Conservation (phyloP, 75 land plant genomes). For the Pinus tabuliformis region DNA sequence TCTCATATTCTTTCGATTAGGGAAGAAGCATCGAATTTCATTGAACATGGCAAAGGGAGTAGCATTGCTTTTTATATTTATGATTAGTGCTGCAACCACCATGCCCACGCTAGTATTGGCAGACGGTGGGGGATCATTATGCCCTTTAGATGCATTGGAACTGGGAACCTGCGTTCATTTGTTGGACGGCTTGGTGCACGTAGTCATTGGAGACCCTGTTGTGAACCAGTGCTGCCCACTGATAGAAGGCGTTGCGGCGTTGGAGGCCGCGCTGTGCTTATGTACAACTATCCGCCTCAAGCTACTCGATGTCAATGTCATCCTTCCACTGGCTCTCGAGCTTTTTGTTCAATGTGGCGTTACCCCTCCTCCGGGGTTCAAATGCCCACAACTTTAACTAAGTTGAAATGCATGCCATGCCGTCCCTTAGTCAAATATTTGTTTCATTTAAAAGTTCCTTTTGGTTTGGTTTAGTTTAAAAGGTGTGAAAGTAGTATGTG, state of each 20-base stretch:
- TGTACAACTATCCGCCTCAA: slow-evolving; percentile 32
- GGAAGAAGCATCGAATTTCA: no score
- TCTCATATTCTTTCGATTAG: no score
- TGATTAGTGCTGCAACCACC: no score
- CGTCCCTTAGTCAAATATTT: no score
- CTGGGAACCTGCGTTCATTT: slow-evolving; percentile 9
- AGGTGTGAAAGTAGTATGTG: no score
- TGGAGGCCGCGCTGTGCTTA: slow-evolving; percentile 25
- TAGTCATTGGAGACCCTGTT: neutral
- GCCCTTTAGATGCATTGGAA: slow-evolving; percentile 2
- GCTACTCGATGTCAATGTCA: slow-evolving; percentile 27
- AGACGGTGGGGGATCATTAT: neutral
- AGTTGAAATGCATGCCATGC: no score
- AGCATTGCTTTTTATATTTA: no score
- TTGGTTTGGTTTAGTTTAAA: no score
- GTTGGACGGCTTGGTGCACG: neutral
- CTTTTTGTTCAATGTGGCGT: slow-evolving; percentile 26
- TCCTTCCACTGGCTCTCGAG: slow-evolving; percentile 24
- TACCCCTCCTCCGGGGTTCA: slow-evolving; percentile 28
- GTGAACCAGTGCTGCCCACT: slow-evolving; percentile 22
- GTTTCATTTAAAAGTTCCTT: no score
- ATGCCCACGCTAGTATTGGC: no score
- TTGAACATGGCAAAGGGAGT: no score
- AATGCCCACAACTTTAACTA: slow-evolving; percentile 8
- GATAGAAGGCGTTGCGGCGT: slow-evolving; percentile 16